Conservation (phyloP, 768 basidiomycete genomes). For the Termitomyces titanicus region DNA sequence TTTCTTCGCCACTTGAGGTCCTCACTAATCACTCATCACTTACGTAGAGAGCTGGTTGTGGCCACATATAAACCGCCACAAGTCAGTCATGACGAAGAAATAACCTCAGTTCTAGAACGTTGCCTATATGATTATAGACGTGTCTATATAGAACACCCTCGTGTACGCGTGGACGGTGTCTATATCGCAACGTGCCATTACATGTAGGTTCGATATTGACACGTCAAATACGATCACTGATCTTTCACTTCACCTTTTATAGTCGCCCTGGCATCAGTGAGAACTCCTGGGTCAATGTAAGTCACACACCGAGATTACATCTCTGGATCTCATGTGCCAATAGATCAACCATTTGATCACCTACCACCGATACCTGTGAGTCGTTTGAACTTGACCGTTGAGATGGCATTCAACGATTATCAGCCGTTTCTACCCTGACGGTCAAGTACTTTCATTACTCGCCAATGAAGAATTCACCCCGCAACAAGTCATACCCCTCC, state of each 20-base stretch:
- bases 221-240: background rate
- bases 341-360: slow-evolving; percentile 85
- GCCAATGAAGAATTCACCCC: slow-evolving; percentile 76
- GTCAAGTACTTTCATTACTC: slow-evolving; percentile 81
- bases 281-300: slow-evolving; percentile 82
- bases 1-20: slow-evolving; percentile 11
- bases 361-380: slow-evolving; percentile 88
- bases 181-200: slow-evolving; percentile 94
- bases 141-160: slow-evolving; percentile 79
- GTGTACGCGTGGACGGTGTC: slow-evolving; percentile 81
- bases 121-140: slow-evolving; percentile 68
- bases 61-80: slow-evolving; percentile 75
- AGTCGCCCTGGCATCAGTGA: slow-evolving; percentile 60
- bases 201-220: slow-evolving; percentile 46
- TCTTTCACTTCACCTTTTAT: background rate
- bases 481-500: slow-evolving; percentile 66
- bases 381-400: background rate
- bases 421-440: slow-evolving; percentile 86
- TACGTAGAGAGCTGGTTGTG: slow-evolving; percentile 58
- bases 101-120: slow-evolving; percentile 46
- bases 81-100: slow-evolving; percentile 47
- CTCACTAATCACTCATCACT: background rate
- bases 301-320: slow-evolving; percentile 19
- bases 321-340: slow-evolving; percentile 3
- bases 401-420: background rate